A percentile compares a stretch with the other conserved stretches of the same genome.
Conservation (phyloP, 768 basidiomycete species). For the Harrya chromipes region DNA sequence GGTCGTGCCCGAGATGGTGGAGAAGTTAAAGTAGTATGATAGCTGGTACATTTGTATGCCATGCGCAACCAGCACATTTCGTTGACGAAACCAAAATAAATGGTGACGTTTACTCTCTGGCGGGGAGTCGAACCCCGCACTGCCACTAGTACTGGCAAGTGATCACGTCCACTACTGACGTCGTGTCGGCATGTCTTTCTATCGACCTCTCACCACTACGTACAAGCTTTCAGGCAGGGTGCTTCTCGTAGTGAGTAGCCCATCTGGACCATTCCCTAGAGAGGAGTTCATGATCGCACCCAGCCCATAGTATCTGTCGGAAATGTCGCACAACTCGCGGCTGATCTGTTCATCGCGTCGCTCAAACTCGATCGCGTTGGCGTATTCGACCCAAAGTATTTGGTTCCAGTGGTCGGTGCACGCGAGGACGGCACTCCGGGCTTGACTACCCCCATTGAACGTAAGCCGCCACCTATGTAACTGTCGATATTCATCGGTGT, state of each 20-base stretch:
- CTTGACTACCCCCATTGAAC: conserved; percentile 72
- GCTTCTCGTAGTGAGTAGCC: conserved; percentile 28
- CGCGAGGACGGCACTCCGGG: conserved; percentile 59
- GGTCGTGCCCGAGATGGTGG: conserved; percentile 83
- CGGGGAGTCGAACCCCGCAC: conserved; percentile 48
- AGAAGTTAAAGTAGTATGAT: conserved; percentile 67
- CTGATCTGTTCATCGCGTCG: conserved; percentile 69
- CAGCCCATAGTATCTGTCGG: conserved; percentile 77
- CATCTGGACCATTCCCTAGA: background rate
- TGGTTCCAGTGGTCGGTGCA: conserved; percentile 72
- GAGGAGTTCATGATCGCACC: conserved; percentile 8
- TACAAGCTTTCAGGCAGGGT: conserved; percentile 30
- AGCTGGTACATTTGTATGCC: conserved; percentile 14
- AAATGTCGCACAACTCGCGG: conserved; percentile 78
- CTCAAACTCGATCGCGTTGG: conserved; percentile 60
- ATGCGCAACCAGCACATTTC: conserved; percentile 1
- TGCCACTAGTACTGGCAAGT: too few relatives aligned
- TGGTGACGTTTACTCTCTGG: conserved; percentile 33
- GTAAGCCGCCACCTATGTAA: conserved; percentile 39
- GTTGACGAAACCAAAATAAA: background rate
- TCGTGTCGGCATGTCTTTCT: conserved; percentile 34
- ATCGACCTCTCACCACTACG: conserved; percentile 20
- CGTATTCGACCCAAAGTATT: conserved; percentile 55
- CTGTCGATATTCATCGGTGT: background rate
- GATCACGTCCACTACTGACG: too few relatives aligned